Base-by-base conservation (phyloP, 768 basidiomycete species). In the Lyophyllum decastes region DNA sequence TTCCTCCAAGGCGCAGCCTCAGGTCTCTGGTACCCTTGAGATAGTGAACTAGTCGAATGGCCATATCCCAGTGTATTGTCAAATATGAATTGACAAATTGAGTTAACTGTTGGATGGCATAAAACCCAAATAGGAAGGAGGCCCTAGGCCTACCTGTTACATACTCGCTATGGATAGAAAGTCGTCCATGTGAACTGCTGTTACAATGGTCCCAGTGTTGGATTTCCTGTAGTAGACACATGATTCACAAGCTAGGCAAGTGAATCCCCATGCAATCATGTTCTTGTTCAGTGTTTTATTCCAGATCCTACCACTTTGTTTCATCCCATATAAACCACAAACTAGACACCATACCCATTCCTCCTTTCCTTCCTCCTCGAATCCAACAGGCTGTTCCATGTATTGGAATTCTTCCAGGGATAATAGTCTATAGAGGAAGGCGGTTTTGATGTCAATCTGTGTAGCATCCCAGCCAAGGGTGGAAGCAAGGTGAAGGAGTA, bases 231-330 rank as follows among this genome's bases (percentile, higher is more conserved):
- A 65, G 49, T 76, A 78, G 9, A 78, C 59, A 44, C 73, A 78
- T 0, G 64, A 63, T 40, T 80, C 72, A 17, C 67, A 67, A 0
- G 59, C 33, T 0, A 74, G 65, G 0, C 62, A 49, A 0, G 52
- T 68, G 50, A 80, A 80, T 0, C 70, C 71, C 61, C 72, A 67
- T 0, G 61, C 33, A 0, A 63, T 14, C 62, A 76, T 63, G 0
- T 56, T 58, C 2, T 58, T 55, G 17, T 67, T 54, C 25, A 72
- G 40, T 2, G 63, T 68, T 26, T 66, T 52, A 38, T 76, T 69
- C 76, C 77, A 80, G 4, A 68, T 64, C 0, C 68, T 62, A 0
- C 74, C 69, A 2, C 64, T 66, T 58, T 79, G 78, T 46, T 76
- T 74, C 62, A 78, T 68, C 0, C 78, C 72, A 48, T 78, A 79